Base-by-base conservation (phyloP, 805 yeast genomes). In the Sugiyamaella qingdaonensis region DNA sequence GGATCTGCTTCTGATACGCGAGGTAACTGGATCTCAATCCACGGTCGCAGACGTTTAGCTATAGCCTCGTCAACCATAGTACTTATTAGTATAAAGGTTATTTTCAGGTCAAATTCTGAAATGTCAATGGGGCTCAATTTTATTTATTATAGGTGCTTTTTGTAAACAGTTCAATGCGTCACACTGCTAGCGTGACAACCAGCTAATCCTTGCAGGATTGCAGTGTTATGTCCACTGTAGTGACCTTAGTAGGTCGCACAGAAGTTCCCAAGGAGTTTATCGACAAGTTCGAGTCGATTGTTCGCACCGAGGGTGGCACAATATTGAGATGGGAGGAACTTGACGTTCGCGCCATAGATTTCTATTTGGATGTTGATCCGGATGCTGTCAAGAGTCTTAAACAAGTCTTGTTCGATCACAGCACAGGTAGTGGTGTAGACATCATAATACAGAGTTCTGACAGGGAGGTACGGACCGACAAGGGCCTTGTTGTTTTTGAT, bases 401-500 rank as follows among this genome's bases (percentile, higher is more conserved):
- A 50, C 39, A 49, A 24, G 47, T 34, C 19, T 51, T 61, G 27
- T 56, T 69, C 14, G 72, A 67, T 24, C 53, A 57, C 7, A 50
- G 60, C n/a, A 49, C 51, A 11, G 58, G 67, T 16, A 42, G 47
- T 13, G 65, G 63, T 7, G 64, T 76, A 5, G 83, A 80, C 54
- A 52, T 78, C 18, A 62, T 78, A 10, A 67, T 78, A 31, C 83
- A 79, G 59, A 64, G 57, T 13, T 47, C 56, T 35, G 59, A 66
- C 31, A 59, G 63, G 44, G 65, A 66, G 32, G 3, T 14, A 1
- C 54, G 61, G 51, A 46, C 73, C 75, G 66, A 69, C 66, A 61
- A 64, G 64, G 78, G 81, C 62, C 73, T 94, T 48, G 84, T 88
- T 56, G 88, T 95, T 10, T 94, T 94, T 66, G 99, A 94, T 64